These are phyloP conservation scores for Balansia obtecta DNA, from an alignment of 2,329 filamentous ascomycete species.

Conservation along the genomic window DNA sequence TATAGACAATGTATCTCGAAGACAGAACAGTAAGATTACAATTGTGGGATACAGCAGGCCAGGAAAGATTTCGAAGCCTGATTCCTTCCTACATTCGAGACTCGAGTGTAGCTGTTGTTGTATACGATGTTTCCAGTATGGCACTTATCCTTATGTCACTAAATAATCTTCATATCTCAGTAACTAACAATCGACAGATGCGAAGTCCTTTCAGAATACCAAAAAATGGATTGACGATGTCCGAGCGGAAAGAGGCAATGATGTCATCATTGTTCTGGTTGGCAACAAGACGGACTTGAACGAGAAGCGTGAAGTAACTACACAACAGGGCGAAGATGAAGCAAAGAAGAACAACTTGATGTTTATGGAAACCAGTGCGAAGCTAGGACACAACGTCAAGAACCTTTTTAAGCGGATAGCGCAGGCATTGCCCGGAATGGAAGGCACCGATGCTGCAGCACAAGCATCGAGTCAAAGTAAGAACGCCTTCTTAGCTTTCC, in stretches of 20 bases:
- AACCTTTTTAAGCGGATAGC: constrained; percentile 95
- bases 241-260: constrained; percentile 87
- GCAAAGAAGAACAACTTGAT: constrained; percentile 96
- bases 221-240: constrained; percentile 99
- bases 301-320: constrained; percentile 96
- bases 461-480: constrained; percentile 65
- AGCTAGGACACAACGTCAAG: constrained; percentile 97
- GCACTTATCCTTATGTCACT: constrained; percentile 2
- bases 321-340: constrained; percentile 91
- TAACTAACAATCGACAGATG: constrained; percentile 36
- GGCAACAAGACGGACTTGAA: constrained; percentile 99
- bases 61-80: constrained; percentile 91
- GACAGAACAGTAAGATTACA: constrained; percentile 95
- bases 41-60: constrained; percentile 95
- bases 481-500: constrained; percentile 20
- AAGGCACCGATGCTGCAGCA: constrained; percentile 69
- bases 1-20: constrained; percentile 92
- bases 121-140: constrained; percentile 91
- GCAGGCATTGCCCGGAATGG: constrained; percentile 94
- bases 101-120: constrained; percentile 92
- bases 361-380: constrained; percentile 98
- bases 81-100: constrained; percentile 99
- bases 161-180: constrained; percentile 5
- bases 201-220: constrained; percentile 96
- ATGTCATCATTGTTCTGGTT: constrained; percentile 96